A percentile compares a stretch with the other conserved stretches of the same genome.
Conservation (phyloP, 83 land plant genomes). For the Diphasiastrum complanatum region DNA sequence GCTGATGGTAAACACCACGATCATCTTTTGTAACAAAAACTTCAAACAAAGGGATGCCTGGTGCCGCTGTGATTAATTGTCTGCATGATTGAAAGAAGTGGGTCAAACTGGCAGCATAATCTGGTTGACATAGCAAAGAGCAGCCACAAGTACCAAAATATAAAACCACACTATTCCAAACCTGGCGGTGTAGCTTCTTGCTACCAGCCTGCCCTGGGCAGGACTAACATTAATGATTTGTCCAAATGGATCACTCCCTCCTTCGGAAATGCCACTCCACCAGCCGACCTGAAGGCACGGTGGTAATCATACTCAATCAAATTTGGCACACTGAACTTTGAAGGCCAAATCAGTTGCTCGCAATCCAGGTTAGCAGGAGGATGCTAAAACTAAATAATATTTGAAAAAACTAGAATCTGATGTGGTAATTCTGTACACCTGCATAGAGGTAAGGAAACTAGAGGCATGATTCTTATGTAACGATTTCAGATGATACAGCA, state of each 20-base stretch:
- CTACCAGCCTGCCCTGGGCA: conserved; percentile 75
- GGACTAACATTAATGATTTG: conserved; percentile 66
- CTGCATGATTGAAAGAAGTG: conserved; percentile 39
- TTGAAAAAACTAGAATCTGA: background rate
- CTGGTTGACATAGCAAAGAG: background rate
- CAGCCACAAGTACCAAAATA: background rate
- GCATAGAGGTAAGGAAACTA: background rate
- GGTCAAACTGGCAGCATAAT: background rate
- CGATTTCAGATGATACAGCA: background rate
- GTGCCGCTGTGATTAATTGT: conserved; percentile 62
- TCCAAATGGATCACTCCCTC: conserved; percentile 77
- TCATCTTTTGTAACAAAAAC: conserved; percentile 72
- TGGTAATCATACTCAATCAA: background rate
- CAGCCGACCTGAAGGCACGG: conserved; percentile 67
- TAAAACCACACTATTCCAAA: background rate
- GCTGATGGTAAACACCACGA: conserved; percentile 45
- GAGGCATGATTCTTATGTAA: background rate
- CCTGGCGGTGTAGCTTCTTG: conserved; percentile 86
- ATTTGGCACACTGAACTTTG: background rate
- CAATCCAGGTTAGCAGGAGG: background rate
- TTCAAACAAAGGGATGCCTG: conserved; percentile 85
- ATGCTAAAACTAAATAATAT: background rate
- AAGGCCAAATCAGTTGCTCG: background rate
- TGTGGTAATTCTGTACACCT: background rate
- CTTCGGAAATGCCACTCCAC: conserved; percentile 90